Percentiles rank a stretch among this genome's conserved stretches.
Conservation (phyloP, 208 protist species). For the Crithidia fasciculata region DNA sequence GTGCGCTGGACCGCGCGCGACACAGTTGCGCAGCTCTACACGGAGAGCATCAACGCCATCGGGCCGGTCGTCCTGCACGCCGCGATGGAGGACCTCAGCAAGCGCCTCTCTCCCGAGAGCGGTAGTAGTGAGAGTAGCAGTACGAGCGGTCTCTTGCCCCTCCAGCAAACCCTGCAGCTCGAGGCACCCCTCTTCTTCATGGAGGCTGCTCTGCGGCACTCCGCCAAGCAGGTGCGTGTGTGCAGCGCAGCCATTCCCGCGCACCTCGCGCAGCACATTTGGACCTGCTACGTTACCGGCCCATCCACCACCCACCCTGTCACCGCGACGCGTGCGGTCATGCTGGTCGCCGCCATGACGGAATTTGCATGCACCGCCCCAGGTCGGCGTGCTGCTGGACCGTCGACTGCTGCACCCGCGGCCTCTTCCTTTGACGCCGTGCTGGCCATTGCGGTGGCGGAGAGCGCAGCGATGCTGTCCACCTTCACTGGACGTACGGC, state of each 20-base stretch:
- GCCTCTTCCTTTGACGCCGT: neutral
- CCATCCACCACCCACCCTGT: conserved; percentile 22
- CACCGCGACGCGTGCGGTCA: conserved; percentile 48
- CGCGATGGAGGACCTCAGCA: conserved; percentile 42
- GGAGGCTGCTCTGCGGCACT: conserved; percentile 41
- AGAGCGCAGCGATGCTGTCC: conserved; percentile 7
- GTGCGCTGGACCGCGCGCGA: conserved; percentile 50
- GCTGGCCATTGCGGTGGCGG: conserved; percentile 14
- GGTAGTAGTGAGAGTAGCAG: neutral
- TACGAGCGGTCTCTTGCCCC: neutral
- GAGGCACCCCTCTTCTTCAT: conserved; percentile 66
- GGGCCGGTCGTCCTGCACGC: conserved; percentile 50
- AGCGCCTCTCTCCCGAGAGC: conserved; percentile 24
- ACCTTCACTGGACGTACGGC: conserved; percentile 8
- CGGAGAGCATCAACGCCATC: conserved; percentile 32
- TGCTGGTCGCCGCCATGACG: conserved; percentile 41
- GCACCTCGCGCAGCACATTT: conserved; percentile 37
- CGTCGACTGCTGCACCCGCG: neutral
- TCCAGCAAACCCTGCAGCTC: conserved; percentile 26
- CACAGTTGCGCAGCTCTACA: conserved; percentile 39
- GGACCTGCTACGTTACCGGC: conserved; percentile 37
- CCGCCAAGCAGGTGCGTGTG: conserved; percentile 24
- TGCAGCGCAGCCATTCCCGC: conserved; percentile 46
- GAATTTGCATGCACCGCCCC: conserved; percentile 25
- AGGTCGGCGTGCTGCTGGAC: neutral